Percentiles rank a stretch among this genome's conserved stretches.
phyloP scores from a whole-genome alignment of 768 basidiomycete species.

The Psilocybe sp. region DNA sequence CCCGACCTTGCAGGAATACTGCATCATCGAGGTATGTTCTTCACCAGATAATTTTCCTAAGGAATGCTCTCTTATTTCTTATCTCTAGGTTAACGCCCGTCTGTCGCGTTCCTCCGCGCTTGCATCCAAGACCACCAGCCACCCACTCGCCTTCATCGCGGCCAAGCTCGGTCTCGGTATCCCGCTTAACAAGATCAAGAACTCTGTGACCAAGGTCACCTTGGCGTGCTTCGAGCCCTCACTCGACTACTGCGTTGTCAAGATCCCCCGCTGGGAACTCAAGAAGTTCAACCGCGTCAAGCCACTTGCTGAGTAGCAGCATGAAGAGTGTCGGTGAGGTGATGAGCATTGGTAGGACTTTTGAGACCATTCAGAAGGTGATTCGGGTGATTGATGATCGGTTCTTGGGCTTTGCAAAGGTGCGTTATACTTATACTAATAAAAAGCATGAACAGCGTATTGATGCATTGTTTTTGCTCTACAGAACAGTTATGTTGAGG shows the following conservation, averaged over 20 bases:
- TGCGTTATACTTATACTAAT: conserved; percentile 15
- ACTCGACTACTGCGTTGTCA: conserved; percentile 96
- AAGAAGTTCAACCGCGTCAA: too few species aligned
- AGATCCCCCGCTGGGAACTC: conserved; percentile 98
- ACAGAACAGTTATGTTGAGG: conserved; percentile 91
- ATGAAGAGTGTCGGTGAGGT: too few species aligned
- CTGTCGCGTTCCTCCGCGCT: conserved; percentile 96
- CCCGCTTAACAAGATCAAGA: conserved; percentile 96
- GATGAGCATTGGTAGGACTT: conserved; percentile 97
- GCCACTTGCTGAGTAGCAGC: too few species aligned
- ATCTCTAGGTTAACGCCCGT: conserved; percentile 80
- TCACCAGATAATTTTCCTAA: background rate
- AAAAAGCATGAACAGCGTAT: background rate
- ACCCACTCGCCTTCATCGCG: conserved; percentile 97
- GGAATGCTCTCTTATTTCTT: background rate
- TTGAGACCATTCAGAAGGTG: conserved; percentile 98
- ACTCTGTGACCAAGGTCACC: conserved; percentile 95
- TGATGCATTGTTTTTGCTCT: conserved; percentile 62
- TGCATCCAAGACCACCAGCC: conserved; percentile 97
- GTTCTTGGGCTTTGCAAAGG: conserved; percentile 90
- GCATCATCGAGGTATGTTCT: conserved; percentile 84
- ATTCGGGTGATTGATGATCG: conserved; percentile 95
- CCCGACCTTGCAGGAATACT: conserved; percentile 92
- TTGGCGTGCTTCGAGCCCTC: conserved; percentile 98
- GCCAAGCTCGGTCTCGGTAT: conserved; percentile 97